Percentiles rank a stretch among this genome's conserved stretches.
phyloP scores from a whole-genome alignment of 2,329 filamentous ascomycete species.

The Trichoderma lentiforme region DNA sequence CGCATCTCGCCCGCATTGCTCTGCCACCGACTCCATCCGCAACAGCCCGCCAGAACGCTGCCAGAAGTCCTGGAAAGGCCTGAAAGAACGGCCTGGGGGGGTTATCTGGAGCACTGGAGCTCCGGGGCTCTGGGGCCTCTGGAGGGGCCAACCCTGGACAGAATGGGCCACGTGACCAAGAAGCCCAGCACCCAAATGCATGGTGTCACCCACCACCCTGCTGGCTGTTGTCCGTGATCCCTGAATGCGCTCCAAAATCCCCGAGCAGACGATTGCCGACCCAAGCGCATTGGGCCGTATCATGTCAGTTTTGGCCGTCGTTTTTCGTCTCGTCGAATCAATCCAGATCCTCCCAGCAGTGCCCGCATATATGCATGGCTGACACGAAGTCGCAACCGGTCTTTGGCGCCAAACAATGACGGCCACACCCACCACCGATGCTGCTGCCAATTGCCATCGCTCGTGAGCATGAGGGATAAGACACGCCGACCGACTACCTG shows the following conservation, averaged over 20 bases:
- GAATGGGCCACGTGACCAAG: constrained; percentile 14
- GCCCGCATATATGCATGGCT: constrained; percentile 16
- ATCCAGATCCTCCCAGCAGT: background rate
- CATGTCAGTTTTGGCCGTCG: background rate
- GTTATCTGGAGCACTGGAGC: background rate
- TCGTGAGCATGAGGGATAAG: background rate
- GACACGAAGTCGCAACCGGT: constrained; percentile 4
- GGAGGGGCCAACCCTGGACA: background rate
- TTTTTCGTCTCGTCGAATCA: background rate
- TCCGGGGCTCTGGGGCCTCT: background rate
- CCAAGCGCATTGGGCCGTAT: background rate
- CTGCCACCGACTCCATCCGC: background rate
- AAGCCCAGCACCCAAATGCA: constrained; percentile 15
- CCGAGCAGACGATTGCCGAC: constrained; percentile 12
- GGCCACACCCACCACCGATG: background rate
- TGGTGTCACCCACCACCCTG: constrained; percentile 13
- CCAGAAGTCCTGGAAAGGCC: background rate
- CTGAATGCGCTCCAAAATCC: constrained; percentile 13
- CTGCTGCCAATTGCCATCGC: constrained; percentile 4
- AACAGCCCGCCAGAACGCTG: background rate
- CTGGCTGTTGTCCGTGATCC: constrained; percentile 8
- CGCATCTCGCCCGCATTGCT: constrained; percentile 4
- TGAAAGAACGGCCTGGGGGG: background rate
- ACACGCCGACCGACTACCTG: background rate
- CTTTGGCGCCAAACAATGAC: background rate